Evolutionary conservation across 2,329 filamentous ascomycete genomes (phyloP).

Genomic region (Sporothrix brasiliensis): DNA sequence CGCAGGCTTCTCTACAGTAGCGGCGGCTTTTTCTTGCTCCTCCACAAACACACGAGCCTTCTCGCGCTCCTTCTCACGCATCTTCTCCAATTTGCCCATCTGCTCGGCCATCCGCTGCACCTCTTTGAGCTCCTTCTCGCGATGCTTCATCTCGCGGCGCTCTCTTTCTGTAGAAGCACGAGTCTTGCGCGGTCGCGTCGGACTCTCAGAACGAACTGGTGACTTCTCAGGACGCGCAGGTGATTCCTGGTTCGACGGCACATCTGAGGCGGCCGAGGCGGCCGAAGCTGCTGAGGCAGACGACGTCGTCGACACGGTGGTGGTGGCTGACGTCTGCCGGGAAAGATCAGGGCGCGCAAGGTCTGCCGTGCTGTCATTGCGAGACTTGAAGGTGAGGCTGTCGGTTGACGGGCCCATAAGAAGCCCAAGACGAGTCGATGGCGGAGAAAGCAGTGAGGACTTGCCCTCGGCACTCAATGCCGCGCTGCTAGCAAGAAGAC

Average conservation of each 20-base stretch:
- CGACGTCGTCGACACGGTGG: not conserved
- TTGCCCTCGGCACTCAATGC: constrained; percentile 66
- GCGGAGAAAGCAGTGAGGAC: constrained; percentile 59
- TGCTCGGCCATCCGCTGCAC: constrained; percentile 63
- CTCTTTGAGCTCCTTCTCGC: constrained; percentile 63
- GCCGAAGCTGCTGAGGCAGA: constrained; percentile 31
- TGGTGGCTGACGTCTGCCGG: constrained; percentile 40
- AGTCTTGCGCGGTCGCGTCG: constrained; percentile 53
- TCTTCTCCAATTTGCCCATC: constrained; percentile 66
- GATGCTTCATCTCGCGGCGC: constrained; percentile 58
- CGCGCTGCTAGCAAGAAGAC: constrained; percentile 77
- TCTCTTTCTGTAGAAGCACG: constrained; percentile 64
- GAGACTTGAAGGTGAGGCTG: constrained; percentile 44
- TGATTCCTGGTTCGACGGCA: not conserved
- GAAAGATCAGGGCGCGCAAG: constrained; percentile 53
- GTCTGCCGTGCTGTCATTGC: constrained; percentile 41
- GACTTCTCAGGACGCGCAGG: constrained; percentile 30
- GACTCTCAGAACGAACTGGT: constrained; percentile 47
- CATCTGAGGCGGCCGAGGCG: constrained; percentile 9
- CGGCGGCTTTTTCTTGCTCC: constrained; percentile 57
- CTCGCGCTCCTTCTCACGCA: constrained; percentile 70
- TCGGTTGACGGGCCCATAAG: constrained; percentile 54
- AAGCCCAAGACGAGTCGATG: constrained; percentile 51
- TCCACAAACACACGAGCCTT: constrained; percentile 64
- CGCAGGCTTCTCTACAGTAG: constrained; percentile 52